phyloP scores from a whole-genome alignment of 139 green algal genomes.

The Chlamydomonas schloesseri region DNA sequence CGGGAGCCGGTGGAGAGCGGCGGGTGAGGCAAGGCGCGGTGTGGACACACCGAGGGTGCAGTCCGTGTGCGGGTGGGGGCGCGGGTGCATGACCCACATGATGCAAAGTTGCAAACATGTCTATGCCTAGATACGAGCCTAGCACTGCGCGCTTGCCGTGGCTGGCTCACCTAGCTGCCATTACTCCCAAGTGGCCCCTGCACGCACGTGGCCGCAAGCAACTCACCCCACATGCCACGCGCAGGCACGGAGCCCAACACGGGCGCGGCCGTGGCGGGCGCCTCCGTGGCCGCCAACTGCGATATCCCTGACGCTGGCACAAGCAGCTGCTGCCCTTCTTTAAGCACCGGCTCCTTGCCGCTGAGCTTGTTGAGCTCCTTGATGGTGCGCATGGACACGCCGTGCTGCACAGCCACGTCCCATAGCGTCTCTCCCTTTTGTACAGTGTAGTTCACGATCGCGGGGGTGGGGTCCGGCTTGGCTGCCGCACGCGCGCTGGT shows the following conservation, averaged over 20 bases:
- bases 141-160: too few relatives aligned
- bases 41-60: background rate
- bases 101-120: too few relatives aligned
- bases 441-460: constrained; percentile 24
- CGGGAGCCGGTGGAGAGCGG: background rate
- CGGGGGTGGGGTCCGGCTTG: background rate
- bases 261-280: background rate
- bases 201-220: too few relatives aligned
- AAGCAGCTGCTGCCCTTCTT: constrained; percentile 36
- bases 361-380: constrained; percentile 42
- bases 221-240: constrained; percentile 38
- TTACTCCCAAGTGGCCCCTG: too few relatives aligned
- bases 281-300: background rate
- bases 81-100: too few relatives aligned
- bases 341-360: constrained; percentile 16
- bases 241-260: constrained; percentile 2
- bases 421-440: constrained; percentile 42
- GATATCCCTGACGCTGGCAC: constrained; percentile 28
- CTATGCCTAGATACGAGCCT: too few relatives aligned
- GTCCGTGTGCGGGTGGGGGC: too few relatives aligned
- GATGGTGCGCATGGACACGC: constrained; percentile 33
- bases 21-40: background rate
- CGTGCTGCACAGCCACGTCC: constrained; percentile 34
- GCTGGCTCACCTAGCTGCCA: too few relatives aligned
- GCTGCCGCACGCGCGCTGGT: background rate